Evolutionary conservation across 805 yeast genomes (phyloP).

Genomic region (Saturnispora besseyi): DNA sequence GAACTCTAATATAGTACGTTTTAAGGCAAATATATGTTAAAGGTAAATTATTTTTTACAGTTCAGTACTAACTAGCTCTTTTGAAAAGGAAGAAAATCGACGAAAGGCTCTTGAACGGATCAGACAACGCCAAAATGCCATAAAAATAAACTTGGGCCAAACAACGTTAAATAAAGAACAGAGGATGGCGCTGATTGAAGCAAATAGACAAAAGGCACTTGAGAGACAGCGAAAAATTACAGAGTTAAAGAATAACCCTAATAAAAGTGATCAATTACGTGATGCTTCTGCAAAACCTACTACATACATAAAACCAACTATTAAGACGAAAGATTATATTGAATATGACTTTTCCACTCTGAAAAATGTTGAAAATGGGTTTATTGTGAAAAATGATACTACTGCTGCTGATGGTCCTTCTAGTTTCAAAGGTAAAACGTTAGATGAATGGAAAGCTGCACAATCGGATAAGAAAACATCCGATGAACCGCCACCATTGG

Average conservation of each 20-base stretch:
- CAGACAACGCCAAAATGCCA: conserved; percentile 31
- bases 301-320: conserved; percentile 33
- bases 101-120: conserved; percentile 52
- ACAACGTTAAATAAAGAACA: neutral
- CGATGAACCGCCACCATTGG: conserved; percentile 46
- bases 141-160: conserved; percentile 8
- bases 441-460: conserved; percentile 50
- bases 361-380: conserved; percentile 85
- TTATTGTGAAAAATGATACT: conserved; percentile 29
- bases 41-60: neutral
- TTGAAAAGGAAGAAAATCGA: conserved; percentile 50
- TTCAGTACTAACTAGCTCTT: neutral
- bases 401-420: neutral
- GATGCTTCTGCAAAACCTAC: conserved; percentile 4
- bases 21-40: neutral
- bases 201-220: conserved; percentile 46
- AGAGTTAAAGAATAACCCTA: conserved; percentile 6
- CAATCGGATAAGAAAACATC: conserved; percentile 30
- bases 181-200: conserved; percentile 37
- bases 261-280: neutral
- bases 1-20: conserved; percentile 3
- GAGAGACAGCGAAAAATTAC: conserved; percentile 22
- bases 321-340: conserved; percentile 57
- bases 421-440: conserved; percentile 26
- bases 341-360: conserved; percentile 87